Conservation (phyloP, 176 grass and related monocot species). For the Metroxylon sagu region DNA sequence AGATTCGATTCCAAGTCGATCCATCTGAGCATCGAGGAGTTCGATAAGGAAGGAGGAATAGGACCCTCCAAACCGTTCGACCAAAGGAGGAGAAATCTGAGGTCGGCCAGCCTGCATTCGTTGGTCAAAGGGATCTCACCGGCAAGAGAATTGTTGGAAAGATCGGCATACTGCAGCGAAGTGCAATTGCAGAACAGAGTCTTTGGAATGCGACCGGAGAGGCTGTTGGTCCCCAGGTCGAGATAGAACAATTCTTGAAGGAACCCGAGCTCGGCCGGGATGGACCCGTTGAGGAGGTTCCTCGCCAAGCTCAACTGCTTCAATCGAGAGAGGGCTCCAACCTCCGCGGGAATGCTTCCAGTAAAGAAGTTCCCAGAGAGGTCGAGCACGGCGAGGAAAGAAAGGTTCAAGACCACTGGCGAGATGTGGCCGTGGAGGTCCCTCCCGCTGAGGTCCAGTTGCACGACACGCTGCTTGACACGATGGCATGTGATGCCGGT, state of each 20-base stretch:
- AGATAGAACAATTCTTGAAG: slow-evolving; percentile 39
- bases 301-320: slow-evolving; percentile 44
- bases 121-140: slow-evolving; percentile 45
- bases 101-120: slow-evolving; percentile 42
- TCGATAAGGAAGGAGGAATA: slow-evolving; percentile 50
- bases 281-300: slow-evolving; percentile 41
- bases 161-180: slow-evolving; percentile 60
- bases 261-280: slow-evolving; percentile 47
- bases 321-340: slow-evolving; percentile 38
- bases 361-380: slow-evolving; percentile 54
- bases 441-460: slow-evolving; percentile 24
- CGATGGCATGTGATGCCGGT: slow-evolving; percentile 52
- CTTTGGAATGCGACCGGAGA: slow-evolving; percentile 43
- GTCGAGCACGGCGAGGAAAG: slow-evolving; percentile 64
- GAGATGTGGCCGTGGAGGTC: slow-evolving; percentile 53
- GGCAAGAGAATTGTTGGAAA: slow-evolving; percentile 52
- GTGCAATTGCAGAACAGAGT: slow-evolving; percentile 71
- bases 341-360: slow-evolving; percentile 36
- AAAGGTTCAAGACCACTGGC: slow-evolving; percentile 43
- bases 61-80: slow-evolving; percentile 56
- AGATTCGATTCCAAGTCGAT: slow-evolving; percentile 58
- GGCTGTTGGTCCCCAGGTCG: slow-evolving; percentile 54
- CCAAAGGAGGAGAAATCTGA: slow-evolving; percentile 76
- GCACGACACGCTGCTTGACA: slow-evolving; percentile 26
- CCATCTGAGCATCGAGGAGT: slow-evolving; percentile 77